Base-by-base conservation (phyloP, 768 basidiomycete genomes). In the Boletellus ananiceps region DNA sequence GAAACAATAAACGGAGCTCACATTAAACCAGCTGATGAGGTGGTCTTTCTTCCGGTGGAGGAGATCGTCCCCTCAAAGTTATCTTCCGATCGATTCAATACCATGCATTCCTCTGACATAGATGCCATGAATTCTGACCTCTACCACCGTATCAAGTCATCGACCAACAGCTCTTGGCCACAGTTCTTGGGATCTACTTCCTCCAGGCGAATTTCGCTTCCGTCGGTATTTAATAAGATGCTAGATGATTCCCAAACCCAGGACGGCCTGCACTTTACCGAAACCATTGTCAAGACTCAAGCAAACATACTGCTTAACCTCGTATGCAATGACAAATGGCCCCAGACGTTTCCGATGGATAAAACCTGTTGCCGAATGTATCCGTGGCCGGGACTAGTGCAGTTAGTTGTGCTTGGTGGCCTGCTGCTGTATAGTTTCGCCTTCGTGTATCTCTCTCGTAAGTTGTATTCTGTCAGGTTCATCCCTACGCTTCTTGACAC, bases 81-180 rank as follows among this genome's bases (percentile, higher is more conserved):
- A 23, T 77, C 81, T 0, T 64, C 71, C 3, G 81, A 83, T 25
- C 78, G 90, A 46, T 79, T 81, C 6, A 60, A 71, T 23, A 84
- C 83, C 9, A 87, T 96, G 74, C 79, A 79, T 48, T 74, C 81
- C 21, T 78, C 84, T 13, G 89, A 93, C 59, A 84, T 94, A 47
- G 86, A 91, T 58, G 88, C 86, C 35, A 93, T 96, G 91, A 95
- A 96, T 66, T 84, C 86, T 3, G 86, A 89, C 63, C 74, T 93
- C 44, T 74, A 73, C 51, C 86, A 89, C 61, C 81, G 87, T 45
- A 77, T 89, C 18, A 66, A 74, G 50, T 71, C 72, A 40, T 59
- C 67, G 35, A 32, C 50, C 16, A 52, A 59, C 18, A 53, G 57
- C 47, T 66, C 64, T 31, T 69, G 72, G 50, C 59, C 58, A 19